Evolutionary conservation across 495 filamentous ascomycete genomes (phyloP).

Genomic region (Trichoderma erinaceum): DNA sequence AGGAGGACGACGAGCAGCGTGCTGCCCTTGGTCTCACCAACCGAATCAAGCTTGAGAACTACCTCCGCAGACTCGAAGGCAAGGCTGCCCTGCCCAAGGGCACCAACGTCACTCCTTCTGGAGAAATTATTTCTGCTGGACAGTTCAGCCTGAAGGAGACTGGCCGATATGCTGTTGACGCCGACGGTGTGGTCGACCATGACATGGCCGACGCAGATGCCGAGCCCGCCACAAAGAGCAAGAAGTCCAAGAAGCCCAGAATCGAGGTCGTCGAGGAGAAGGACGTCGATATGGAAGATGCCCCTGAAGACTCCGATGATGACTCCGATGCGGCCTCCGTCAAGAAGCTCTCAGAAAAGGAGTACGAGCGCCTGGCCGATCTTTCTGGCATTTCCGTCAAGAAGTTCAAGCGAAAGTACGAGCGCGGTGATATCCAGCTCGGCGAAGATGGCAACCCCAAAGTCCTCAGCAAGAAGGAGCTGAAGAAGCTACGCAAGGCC

Average conservation of each 20-base stretch:
- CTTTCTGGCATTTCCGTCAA: conserved; percentile 59
- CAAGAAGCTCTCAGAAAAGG: conserved; percentile 34
- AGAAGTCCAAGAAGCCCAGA: conserved; percentile 47
- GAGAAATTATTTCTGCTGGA: conserved; percentile 49
- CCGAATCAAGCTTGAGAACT: conserved; percentile 75
- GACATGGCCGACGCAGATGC: conserved; percentile 69
- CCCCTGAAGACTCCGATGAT: conserved; percentile 27
- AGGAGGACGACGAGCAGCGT: conserved; percentile 80
- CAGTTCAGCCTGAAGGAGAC: conserved; percentile 93
- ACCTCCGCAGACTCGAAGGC: conserved; percentile 79
- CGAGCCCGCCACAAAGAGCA: conserved; percentile 66
- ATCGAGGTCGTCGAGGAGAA: conserved; percentile 39
- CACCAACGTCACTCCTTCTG: conserved; percentile 68
- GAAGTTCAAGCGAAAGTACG: conserved; percentile 66
- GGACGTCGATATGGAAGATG: conserved; percentile 21
- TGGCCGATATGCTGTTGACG: conserved; percentile 93
- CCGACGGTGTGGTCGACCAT: conserved; percentile 73
- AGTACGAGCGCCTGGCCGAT: conserved; percentile 51
- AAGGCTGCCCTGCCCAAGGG: conserved; percentile 77
- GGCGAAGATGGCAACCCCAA: conserved; percentile 51
- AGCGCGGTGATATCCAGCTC: conserved; percentile 60
- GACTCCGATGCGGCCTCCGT: conserved; percentile 37
- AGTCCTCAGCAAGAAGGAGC: conserved; percentile 65
- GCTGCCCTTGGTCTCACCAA: conserved; percentile 65
- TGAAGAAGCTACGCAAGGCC: conserved; percentile 68